Evolutionary conservation across 78 protist genomes (phyloP).

Genomic region (Creolimax fragrantissima): DNA sequence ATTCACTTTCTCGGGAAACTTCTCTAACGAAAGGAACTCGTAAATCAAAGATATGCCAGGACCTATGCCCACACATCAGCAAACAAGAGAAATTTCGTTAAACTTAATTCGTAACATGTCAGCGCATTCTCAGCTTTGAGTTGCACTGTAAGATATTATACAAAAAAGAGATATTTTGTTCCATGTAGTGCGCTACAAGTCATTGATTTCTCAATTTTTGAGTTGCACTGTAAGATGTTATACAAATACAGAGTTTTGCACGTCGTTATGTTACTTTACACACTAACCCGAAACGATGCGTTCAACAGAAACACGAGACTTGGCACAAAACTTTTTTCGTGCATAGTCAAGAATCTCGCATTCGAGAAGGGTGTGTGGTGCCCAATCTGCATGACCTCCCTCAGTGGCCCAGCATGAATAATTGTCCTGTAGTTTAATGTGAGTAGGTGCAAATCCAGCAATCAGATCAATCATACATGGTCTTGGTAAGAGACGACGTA

Average conservation of each 20-base stretch:
- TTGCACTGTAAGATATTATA: too few species aligned
- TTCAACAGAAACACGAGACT: slow-evolving; percentile 33
- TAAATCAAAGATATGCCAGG: slow-evolving; percentile 12
- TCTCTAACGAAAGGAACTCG: neutral
- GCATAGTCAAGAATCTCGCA: slow-evolving; percentile 2
- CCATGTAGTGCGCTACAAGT: too few species aligned
- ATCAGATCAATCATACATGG: neutral
- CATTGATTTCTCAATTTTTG: too few species aligned
- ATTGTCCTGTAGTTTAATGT: neutral
- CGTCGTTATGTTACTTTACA: neutral
- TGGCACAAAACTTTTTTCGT: neutral
- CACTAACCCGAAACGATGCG: slow-evolving; percentile 27
- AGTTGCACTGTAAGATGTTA: too few species aligned
- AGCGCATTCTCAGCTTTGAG: too few species aligned
- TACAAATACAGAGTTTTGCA: too few species aligned
- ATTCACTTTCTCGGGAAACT: slow-evolving; percentile 9
- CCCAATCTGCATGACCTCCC: slow-evolving; percentile 42
- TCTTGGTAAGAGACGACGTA: neutral
- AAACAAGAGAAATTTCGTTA: too few species aligned
- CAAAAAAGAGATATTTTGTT: too few species aligned
- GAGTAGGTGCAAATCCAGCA: neutral
- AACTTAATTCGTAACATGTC: too few species aligned
- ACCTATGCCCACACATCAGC: too few species aligned
- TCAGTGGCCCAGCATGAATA: slow-evolving; percentile 25
- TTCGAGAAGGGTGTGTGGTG: slow-evolving; percentile 28